These are phyloP conservation scores for Sistotremastrum suecicum DNA, from an alignment of 768 basidiomycete species.

Conservation along the genomic window DNA sequence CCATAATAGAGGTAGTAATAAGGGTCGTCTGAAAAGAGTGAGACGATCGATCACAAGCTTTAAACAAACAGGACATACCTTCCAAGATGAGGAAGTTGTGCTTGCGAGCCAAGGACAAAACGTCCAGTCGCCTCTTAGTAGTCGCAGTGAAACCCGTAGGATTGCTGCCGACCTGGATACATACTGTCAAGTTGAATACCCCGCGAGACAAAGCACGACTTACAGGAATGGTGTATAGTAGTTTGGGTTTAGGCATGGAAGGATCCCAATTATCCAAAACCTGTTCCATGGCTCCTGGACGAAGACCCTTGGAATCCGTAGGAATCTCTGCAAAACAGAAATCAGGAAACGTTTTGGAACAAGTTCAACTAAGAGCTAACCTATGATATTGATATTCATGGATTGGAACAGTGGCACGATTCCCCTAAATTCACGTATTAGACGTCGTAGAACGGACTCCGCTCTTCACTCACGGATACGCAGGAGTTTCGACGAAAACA, in stretches of 20 bases:
- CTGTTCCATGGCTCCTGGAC: constrained; percentile 40
- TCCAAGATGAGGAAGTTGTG: constrained; percentile 76
- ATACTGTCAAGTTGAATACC: neutral
- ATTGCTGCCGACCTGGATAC: constrained; percentile 62
- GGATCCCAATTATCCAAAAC: constrained; percentile 65
- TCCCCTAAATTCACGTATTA: constrained; percentile 27
- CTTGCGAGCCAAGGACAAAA: constrained; percentile 55
- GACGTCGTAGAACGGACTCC: constrained; percentile 22
- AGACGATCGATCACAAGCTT: neutral
- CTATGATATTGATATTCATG: constrained; percentile 45
- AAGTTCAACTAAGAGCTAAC: constrained; percentile 19
- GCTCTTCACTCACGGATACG: constrained; percentile 24
- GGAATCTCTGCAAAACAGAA: constrained; percentile 44
- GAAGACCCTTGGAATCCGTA: constrained; percentile 62
- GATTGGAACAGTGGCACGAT: constrained; percentile 47
- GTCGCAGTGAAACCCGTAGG: constrained; percentile 74
- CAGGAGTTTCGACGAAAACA: constrained; percentile 70
- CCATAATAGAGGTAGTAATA: constrained; percentile 62
- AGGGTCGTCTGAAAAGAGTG: constrained; percentile 47
- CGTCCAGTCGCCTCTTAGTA: constrained; percentile 51
- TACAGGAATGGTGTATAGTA: constrained; percentile 73
- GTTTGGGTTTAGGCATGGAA: constrained; percentile 56
- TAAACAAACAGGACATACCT: constrained; percentile 29
- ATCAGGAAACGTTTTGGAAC: constrained; percentile 4
- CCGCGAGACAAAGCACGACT: constrained; percentile 9